Conservation (phyloP, 768 basidiomycete genomes). For the Ramaria sp. region DNA sequence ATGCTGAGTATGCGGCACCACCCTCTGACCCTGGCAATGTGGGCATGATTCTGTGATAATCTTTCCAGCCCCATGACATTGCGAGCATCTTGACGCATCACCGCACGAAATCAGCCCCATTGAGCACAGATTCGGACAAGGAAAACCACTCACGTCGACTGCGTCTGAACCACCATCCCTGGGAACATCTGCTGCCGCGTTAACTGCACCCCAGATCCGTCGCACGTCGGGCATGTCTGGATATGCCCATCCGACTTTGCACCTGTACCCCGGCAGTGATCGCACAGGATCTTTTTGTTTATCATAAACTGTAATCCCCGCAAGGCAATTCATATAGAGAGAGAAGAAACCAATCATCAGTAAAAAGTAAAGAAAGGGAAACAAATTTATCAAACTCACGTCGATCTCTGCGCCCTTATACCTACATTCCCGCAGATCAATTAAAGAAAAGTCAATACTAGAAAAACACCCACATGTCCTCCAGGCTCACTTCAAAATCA, state of each 20-base stretch:
- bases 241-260: slow-evolving; percentile 85
- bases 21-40: slow-evolving; percentile 73
- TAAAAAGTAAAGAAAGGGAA: no score
- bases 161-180: slow-evolving; percentile 89
- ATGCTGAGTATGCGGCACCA: slow-evolving; percentile 66
- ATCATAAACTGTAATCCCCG: slow-evolving; percentile 96
- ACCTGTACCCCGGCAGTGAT: slow-evolving; percentile 93
- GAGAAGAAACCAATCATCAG: no score
- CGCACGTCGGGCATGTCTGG: slow-evolving; percentile 75
- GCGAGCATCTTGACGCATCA: slow-evolving; percentile 34
- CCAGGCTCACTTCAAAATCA: slow-evolving; percentile 77
- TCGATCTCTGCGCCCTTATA: slow-evolving; percentile 84
- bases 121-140: no score
- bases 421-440: slow-evolving; percentile 24
- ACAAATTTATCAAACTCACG: slow-evolving; percentile 25
- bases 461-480: slow-evolving; percentile 55
- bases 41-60: slow-evolving; percentile 70
- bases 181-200: slow-evolving; percentile 93
- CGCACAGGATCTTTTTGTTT: slow-evolving; percentile 86
- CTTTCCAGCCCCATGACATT: slow-evolving; percentile 77
- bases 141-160: slow-evolving; percentile 48
- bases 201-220: slow-evolving; percentile 76
- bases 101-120: no score
- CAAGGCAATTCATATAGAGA: no score
- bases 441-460: background rate